Evolutionary conservation across 768 basidiomycete species (phyloP).

Genomic region (Auricularia sp.): DNA sequence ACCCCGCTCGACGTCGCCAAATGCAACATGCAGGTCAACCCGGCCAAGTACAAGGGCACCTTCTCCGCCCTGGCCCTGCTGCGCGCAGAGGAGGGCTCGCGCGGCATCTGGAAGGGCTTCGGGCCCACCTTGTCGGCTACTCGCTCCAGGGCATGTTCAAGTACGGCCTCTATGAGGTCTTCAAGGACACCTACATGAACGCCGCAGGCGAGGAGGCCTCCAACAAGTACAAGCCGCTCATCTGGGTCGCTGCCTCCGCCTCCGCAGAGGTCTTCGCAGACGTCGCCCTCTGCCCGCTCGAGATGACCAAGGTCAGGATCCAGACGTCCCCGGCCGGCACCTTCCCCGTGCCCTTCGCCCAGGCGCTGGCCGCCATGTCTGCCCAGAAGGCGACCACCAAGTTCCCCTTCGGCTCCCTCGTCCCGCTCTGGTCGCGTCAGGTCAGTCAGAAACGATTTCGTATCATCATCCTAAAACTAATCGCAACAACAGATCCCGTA

Average conservation of each 20-base stretch:
- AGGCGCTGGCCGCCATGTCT: constrained; percentile 64
- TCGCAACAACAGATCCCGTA: constrained; percentile 66
- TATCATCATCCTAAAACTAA: neutral
- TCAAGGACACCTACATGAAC: constrained; percentile 92
- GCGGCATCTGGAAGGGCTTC: constrained; percentile 89
- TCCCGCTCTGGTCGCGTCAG: constrained; percentile 84
- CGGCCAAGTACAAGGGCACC: constrained; percentile 64
- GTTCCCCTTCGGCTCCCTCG: constrained; percentile 77
- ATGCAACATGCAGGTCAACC: constrained; percentile 89
- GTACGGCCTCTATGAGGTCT: constrained; percentile 94
- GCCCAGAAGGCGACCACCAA: constrained; percentile 59
- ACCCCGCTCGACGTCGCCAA: constrained; percentile 83
- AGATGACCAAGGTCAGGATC: constrained; percentile 90
- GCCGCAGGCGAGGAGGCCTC: constrained; percentile 74
- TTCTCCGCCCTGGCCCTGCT: constrained; percentile 51
- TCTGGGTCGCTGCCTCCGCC: constrained; percentile 91
- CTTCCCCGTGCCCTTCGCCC: constrained; percentile 67
- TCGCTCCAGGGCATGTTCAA: constrained; percentile 97
- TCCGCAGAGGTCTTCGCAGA: constrained; percentile 95
- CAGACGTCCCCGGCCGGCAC: constrained; percentile 68
- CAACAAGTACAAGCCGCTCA: constrained; percentile 73
- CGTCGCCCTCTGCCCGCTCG: constrained; percentile 88
- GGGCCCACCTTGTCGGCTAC: constrained; percentile 92
- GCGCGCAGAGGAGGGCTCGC: constrained; percentile 69
- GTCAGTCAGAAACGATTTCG: constrained; percentile 26